Evolutionary conservation across 768 basidiomycete genomes (phyloP).

Genomic region (Kwoniella bestiolae): DNA sequence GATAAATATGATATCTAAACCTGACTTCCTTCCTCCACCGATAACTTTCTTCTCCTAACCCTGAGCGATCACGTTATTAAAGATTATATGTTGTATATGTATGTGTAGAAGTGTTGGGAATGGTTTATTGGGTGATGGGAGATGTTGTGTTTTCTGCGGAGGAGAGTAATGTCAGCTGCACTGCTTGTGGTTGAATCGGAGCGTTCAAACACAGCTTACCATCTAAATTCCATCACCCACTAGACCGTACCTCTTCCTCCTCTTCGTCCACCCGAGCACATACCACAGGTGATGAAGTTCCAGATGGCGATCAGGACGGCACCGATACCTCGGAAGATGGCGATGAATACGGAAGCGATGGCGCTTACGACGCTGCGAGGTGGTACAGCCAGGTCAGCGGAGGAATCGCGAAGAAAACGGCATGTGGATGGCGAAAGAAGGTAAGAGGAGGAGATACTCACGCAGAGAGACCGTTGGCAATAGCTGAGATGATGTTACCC

Average conservation of each 20-base stretch:
- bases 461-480: slow-evolving; percentile 19
- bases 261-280: slow-evolving; percentile 40
- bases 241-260: slow-evolving; percentile 48
- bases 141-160: slow-evolving; percentile 1
- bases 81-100: slow-evolving; percentile 9
- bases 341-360: slow-evolving; percentile 41
- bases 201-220: slow-evolving; percentile 3
- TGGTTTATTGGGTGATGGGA: slow-evolving; percentile 33
- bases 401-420: slow-evolving; percentile 1
- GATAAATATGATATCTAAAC: slow-evolving; percentile 5
- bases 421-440: background rate
- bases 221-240: slow-evolving; percentile 37
- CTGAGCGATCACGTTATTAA: slow-evolving; percentile 16
- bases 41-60: slow-evolving; percentile 2
- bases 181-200: background rate
- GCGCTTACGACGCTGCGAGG: slow-evolving; percentile 28
- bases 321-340: slow-evolving; percentile 47
- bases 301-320: slow-evolving; percentile 45
- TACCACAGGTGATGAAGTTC: slow-evolving; percentile 49
- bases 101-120: background rate
- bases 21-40: background rate
- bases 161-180: background rate
- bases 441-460: background rate
- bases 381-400: background rate
- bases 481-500: slow-evolving; percentile 48